phyloP scores from a whole-genome alignment of 2,329 filamentous ascomycete species.

The Magnaporthiopsis incrustans region DNA sequence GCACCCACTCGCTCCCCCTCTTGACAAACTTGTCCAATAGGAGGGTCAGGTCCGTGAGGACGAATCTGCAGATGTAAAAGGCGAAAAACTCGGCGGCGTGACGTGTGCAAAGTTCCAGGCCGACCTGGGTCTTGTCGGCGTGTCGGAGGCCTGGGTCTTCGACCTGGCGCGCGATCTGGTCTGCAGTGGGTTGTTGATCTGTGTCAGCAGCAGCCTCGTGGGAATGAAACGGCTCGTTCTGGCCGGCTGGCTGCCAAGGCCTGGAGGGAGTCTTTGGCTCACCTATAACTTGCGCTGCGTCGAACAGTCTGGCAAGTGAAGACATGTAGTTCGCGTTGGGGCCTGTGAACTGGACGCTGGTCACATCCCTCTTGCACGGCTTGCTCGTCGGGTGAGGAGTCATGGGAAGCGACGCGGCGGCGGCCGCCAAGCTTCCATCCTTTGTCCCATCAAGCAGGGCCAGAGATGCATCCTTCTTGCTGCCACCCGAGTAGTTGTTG shows the following conservation, averaged over 20 bases:
- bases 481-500: conserved; percentile 23
- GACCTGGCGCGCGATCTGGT: conserved; percentile 92
- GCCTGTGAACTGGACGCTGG: conserved; percentile 64
- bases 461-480: conserved; percentile 12
- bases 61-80: conserved; percentile 93
- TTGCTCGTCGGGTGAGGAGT: conserved; percentile 56
- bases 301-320: conserved; percentile 81
- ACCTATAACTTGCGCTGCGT: conserved; percentile 90
- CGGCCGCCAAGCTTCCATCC: conserved; percentile 55
- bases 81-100: conserved; percentile 97
- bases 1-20: conserved; percentile 89
- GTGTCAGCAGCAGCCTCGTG: conserved; percentile 1
- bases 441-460: conserved; percentile 35
- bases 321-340: conserved; percentile 89
- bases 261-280: no score
- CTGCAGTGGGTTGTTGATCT: conserved; percentile 36
- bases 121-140: conserved; percentile 89
- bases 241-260: no score
- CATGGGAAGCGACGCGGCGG: conserved; percentile 70
- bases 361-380: conserved; percentile 64
- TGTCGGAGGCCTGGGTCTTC: conserved; percentile 89
- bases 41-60: conserved; percentile 73
- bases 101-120: conserved; percentile 83
- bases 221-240: no score
- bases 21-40: conserved; percentile 97